These are phyloP conservation scores for Babesia bovis DNA, from an alignment of 169 alveolate species.

Conservation along the genomic window DNA sequence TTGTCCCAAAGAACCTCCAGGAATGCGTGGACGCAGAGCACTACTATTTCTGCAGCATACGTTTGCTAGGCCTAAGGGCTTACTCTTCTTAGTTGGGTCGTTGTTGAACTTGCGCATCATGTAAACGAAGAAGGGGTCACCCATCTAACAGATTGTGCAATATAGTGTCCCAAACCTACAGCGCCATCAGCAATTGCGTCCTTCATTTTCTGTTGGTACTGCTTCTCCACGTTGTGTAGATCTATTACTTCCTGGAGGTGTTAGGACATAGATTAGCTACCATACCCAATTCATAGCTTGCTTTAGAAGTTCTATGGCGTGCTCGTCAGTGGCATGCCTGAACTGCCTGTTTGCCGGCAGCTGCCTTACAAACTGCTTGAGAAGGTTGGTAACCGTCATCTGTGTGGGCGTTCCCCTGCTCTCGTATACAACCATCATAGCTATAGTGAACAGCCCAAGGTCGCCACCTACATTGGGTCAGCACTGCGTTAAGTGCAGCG, in stretches of 20 bases:
- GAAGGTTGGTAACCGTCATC: conserved; percentile 23
- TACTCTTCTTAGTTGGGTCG: conserved; percentile 48
- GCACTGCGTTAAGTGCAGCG: neutral
- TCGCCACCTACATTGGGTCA: conserved; percentile 55
- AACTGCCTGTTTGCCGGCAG: conserved; percentile 35
- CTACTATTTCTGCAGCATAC: conserved; percentile 13
- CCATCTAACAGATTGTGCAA: conserved; percentile 10
- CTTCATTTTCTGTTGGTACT: conserved; percentile 20
- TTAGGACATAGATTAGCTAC: neutral
- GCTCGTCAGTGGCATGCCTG: conserved; percentile 52
- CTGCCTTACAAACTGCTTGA: conserved; percentile 24
- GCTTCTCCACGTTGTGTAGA: conserved; percentile 31
- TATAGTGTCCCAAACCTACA: neutral
- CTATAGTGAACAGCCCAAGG: conserved; percentile 52
- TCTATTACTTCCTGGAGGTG: conserved; percentile 51
- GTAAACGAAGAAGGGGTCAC: conserved; percentile 45
- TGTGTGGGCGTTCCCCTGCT: conserved; percentile 13
- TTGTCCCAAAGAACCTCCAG: conserved; percentile 65
- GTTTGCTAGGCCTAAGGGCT: neutral
- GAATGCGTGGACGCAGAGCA: conserved; percentile 42
- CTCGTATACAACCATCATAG: conserved; percentile 30
- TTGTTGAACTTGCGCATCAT: conserved; percentile 24
- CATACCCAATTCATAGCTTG: conserved; percentile 57
- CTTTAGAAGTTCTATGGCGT: conserved; percentile 23
- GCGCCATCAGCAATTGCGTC: conserved; percentile 22